Evolutionary conservation across 352 stramenopile species (phyloP).

Genomic region (Pythium dissotocum): DNA sequence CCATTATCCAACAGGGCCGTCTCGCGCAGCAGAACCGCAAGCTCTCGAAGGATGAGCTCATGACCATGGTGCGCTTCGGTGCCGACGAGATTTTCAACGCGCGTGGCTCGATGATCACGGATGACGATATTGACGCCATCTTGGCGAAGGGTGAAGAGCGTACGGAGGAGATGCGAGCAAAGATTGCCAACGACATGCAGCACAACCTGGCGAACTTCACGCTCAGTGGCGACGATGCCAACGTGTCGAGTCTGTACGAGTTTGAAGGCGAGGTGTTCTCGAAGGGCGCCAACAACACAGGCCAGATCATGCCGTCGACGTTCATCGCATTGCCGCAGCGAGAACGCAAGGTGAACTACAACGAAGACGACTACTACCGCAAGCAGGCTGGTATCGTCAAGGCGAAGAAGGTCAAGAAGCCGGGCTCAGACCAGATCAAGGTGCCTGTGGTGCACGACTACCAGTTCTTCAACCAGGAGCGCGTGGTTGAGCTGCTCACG

Average conservation of each 20-base stretch:
- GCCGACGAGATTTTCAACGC: slow-evolving; percentile 90
- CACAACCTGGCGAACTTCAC: slow-evolving; percentile 97
- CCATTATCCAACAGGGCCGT: slow-evolving; percentile 98
- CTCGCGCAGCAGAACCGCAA: slow-evolving; percentile 93
- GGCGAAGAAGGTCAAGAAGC: slow-evolving; percentile 88
- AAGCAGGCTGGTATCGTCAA: slow-evolving; percentile 81
- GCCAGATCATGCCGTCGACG: slow-evolving; percentile 85
- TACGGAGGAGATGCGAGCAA: slow-evolving; percentile 87
- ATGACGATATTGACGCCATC: slow-evolving; percentile 93
- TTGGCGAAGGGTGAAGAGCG: slow-evolving; percentile 89
- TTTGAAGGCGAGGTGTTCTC: slow-evolving; percentile 90
- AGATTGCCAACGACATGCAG: slow-evolving; percentile 91
- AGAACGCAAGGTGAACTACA: slow-evolving; percentile 93
- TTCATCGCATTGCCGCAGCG: slow-evolving; percentile 87
- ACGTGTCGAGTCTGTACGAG: slow-evolving; percentile 84
- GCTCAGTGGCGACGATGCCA: slow-evolving; percentile 87
- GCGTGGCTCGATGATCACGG: slow-evolving; percentile 87
- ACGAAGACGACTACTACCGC: slow-evolving; percentile 97
- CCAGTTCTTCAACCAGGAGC: slow-evolving; percentile 94
- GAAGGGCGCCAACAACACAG: slow-evolving; percentile 77
- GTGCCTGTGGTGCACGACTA: slow-evolving; percentile 93
- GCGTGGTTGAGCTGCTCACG: slow-evolving; percentile 84
- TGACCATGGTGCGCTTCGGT: slow-evolving; percentile 95
- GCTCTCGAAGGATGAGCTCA: slow-evolving; percentile 96
- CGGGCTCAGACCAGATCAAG: slow-evolving; percentile 85